A percentile compares a stretch with the other conserved stretches of the same genome.
phyloP scores from a whole-genome alignment of 1,139 yeast genomes.

The Protomyces pachydermus region DNA sequence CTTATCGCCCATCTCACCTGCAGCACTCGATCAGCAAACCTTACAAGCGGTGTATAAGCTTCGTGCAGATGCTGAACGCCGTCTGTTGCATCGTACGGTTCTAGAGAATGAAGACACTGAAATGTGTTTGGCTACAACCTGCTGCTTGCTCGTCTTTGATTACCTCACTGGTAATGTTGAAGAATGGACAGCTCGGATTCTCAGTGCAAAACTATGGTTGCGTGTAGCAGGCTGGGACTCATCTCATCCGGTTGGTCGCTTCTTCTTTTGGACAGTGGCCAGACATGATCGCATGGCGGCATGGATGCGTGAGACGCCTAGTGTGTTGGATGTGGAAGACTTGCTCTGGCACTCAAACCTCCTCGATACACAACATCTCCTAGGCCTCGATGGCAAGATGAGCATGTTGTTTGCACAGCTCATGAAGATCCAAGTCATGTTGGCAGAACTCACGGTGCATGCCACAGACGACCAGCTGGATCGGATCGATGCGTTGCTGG shows the following conservation, averaged over 20 bases:
- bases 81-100: neutral
- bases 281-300: constrained; percentile 14
- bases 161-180: constrained; percentile 15
- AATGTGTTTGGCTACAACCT: constrained; percentile 2
- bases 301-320: neutral
- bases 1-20: neutral
- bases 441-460: neutral
- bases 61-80: constrained; percentile 14
- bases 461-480: constrained; percentile 4
- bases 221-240: constrained; percentile 1
- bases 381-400: constrained; percentile 4
- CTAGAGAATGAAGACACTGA: neutral
- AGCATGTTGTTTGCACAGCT: constrained; percentile 2
- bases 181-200: constrained; percentile 4
- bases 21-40: neutral
- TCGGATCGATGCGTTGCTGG: neutral
- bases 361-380: neutral
- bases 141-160: constrained; percentile 12
- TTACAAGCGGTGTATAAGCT: constrained; percentile 5
- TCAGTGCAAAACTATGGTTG: constrained; percentile 3
- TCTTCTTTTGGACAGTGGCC: constrained; percentile 17
- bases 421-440: neutral
- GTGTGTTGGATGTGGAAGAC: constrained; percentile 17
- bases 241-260: constrained; percentile 1
- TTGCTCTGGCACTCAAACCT: constrained; percentile 3